Evolutionary conservation across 306 rosid species (phyloP).

Genomic region (Ammopiptanthus mongolicus): DNA sequence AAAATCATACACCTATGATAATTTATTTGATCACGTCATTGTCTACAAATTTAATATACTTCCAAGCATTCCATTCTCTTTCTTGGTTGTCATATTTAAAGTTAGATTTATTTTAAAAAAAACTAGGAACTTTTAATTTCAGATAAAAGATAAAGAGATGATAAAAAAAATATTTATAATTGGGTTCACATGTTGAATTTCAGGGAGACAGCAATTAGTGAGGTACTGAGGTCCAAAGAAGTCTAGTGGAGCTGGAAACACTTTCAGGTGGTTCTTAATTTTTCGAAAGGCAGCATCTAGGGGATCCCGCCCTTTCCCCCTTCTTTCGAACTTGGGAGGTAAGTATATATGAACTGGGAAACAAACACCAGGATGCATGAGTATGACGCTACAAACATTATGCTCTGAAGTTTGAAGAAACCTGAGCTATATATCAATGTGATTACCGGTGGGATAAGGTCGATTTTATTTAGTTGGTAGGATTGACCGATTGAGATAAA

Average conservation of each 20-base stretch:
- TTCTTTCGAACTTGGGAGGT: no score
- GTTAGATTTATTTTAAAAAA: background rate
- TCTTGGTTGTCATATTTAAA: no score
- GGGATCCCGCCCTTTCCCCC: no score
- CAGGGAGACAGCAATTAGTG: no score
- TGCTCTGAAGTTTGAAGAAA: background rate
- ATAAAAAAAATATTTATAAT: background rate
- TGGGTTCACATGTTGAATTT: background rate
- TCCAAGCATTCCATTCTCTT: no score
- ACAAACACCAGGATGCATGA: no score
- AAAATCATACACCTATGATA: background rate
- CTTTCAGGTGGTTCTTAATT: background rate
- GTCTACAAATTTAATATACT: background rate
- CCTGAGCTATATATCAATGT: no score
- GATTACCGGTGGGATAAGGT: no score
- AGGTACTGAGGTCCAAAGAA: no score
- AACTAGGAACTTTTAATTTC: background rate
- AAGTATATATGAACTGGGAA: no score
- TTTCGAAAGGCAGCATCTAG: background rate
- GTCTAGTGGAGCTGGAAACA: background rate
- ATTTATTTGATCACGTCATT: background rate
- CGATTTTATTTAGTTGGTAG: no score
- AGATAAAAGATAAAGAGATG: background rate
- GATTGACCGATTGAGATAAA: no score
- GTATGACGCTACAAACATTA: background rate